Base-by-base conservation (phyloP, 169 alveolate species). In the Condylostoma magnum region DNA sequence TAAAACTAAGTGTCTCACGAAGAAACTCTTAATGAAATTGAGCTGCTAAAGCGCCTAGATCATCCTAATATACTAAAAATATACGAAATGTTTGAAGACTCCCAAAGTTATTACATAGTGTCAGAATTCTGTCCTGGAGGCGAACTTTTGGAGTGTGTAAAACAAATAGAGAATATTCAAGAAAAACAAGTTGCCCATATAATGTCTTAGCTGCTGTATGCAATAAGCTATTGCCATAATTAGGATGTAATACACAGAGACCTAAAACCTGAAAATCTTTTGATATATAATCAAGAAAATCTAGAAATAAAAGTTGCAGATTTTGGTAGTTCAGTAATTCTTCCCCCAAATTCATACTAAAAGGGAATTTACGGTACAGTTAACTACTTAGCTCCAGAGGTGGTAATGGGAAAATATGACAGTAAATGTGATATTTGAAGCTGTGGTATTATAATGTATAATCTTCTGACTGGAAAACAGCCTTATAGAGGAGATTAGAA, bases 241-340 rank as follows among this genome's bases (percentile, higher is more conserved):
- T 70, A 78, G 43, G 54, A 76, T 22, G 66, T 78, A 6, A 37
- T 78, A 3, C 85, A 78, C 43, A 41, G 85, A 25, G 85, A 78
- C 67, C 52, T 78, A 63, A 78, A 78, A 20, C 85, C 85, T n/a
- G 80, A 78, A 65, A 78, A 78, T 63, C 57, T 78, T 22, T 43
- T 78, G 15, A 76, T 60, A 69, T 63, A 77, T 48, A 68, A 33
- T 65, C 68, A 20, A 36, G 75, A 22, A 70, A 54, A 57, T 36
- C 66, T 57, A 28, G 53, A 15, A 36, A 69, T 69, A 69, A 50
- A 36, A 30, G 27, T 57, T 5, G 69, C 53, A 1, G 69, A 57
- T n/a, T 57, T 57, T 28, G 69, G 69, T 18, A 57, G 52, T 8
- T 57, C 69, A 15, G 18, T 27, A 20, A 28, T 57, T 33, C 25